Conservation (phyloP, 2,329 filamentous ascomycete genomes). For the Hymenoscyphus albidus region DNA sequence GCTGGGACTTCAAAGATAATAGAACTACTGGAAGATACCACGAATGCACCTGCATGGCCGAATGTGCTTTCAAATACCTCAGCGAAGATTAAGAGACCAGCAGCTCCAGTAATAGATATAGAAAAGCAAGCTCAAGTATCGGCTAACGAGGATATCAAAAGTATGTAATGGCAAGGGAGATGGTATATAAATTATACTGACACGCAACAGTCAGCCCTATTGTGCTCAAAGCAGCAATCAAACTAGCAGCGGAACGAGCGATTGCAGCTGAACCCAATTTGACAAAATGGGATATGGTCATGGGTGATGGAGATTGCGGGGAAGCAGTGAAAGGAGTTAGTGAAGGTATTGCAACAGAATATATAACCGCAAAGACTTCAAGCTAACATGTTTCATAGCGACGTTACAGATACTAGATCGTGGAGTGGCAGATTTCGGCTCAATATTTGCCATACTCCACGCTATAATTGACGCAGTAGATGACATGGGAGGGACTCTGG, state of each 20-base stretch:
- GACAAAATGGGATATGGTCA: conserved; percentile 46
- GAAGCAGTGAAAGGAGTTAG: conserved; percentile 33
- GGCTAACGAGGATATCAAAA: conserved; percentile 24
- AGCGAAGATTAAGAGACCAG: conserved; percentile 19
- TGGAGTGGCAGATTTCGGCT: conserved; percentile 33
- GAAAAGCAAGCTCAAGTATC: conserved; percentile 20
- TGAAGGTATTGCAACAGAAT: conserved; percentile 15
- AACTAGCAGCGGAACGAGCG: conserved; percentile 35
- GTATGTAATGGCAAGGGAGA: conserved; percentile 13
- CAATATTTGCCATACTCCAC: conserved; percentile 33
- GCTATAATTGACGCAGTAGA: conserved; percentile 35
- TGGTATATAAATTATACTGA: neutral
- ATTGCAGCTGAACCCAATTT: conserved; percentile 46
- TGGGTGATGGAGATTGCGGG: conserved; percentile 37
- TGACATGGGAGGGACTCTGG: conserved; percentile 35
- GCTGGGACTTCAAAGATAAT: conserved; percentile 39
- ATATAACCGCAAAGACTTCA: too few relatives aligned
- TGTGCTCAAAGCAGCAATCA: conserved; percentile 29
- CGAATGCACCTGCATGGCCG: conserved; percentile 40
- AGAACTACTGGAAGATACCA: conserved; percentile 46
- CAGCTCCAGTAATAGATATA: conserved; percentile 18
- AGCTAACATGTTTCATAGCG: conserved; percentile 15
- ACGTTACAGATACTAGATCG: conserved; percentile 33
- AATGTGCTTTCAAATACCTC: conserved; percentile 29
- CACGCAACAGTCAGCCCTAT: conserved; percentile 28